Evolutionary conservation across 2,329 filamentous ascomycete species (phyloP).

Genomic region (Colletotrichum aenigma): DNA sequence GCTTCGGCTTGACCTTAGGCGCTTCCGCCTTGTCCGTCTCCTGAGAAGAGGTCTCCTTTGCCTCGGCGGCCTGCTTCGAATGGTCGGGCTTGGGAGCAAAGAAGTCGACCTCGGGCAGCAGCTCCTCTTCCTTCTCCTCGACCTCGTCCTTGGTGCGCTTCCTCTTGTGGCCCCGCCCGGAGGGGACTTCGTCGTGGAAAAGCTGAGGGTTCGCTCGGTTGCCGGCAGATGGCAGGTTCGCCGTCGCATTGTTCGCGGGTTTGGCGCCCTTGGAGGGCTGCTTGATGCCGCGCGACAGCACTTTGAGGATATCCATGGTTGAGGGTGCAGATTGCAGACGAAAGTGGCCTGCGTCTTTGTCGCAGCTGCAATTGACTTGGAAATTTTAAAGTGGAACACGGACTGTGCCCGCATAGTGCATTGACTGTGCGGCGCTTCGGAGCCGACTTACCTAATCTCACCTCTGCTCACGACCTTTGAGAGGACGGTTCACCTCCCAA

Average conservation of each 20-base stretch:
- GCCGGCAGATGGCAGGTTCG: slow-evolving; percentile 68
- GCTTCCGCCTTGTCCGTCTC: slow-evolving; percentile 25
- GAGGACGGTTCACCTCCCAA: background rate
- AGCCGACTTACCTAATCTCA: background rate
- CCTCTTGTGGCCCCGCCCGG: slow-evolving; percentile 54
- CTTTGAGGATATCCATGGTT: slow-evolving; percentile 73
- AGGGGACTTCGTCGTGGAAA: slow-evolving; percentile 61
- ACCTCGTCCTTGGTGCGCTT: slow-evolving; percentile 47
- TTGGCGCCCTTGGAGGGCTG: slow-evolving; percentile 44
- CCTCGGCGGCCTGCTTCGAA: slow-evolving; percentile 15
- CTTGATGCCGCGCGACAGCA: slow-evolving; percentile 74
- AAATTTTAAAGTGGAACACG: slow-evolving; percentile 15
- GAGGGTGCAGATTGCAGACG: background rate
- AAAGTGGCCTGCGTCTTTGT: background rate
- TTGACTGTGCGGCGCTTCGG: background rate
- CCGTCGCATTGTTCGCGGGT: slow-evolving; percentile 32
- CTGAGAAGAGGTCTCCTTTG: slow-evolving; percentile 23
- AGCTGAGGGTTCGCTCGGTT: slow-evolving; percentile 71
- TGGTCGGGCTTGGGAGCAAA: slow-evolving; percentile 55
- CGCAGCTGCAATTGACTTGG: background rate
- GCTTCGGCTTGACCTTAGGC: slow-evolving; percentile 33
- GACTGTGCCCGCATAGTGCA: slow-evolving; percentile 5
- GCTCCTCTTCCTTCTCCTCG: slow-evolving; percentile 34
- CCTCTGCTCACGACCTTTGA: background rate
- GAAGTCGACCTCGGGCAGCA: slow-evolving; percentile 59